phyloP scores from a whole-genome alignment of 345 rosid genomes.

The Dimocarpus longan region DNA sequence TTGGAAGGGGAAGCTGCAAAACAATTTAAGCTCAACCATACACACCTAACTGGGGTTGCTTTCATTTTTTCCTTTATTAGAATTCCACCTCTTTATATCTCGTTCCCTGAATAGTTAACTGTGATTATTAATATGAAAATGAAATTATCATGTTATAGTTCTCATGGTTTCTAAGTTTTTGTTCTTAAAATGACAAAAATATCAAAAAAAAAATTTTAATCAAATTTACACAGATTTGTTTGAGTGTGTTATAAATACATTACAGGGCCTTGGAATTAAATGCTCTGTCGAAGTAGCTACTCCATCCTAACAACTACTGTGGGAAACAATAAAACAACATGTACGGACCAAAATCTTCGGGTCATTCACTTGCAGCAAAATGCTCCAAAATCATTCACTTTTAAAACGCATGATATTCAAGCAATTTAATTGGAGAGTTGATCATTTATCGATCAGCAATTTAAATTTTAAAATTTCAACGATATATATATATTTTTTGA shows the following conservation, averaged over 20 bases:
- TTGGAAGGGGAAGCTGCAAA: conserved; percentile 12
- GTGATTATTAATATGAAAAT: neutral
- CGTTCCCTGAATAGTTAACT: neutral
- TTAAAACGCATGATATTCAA: neutral
- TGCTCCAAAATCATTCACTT: neutral
- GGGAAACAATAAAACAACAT: neutral
- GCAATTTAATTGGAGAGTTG: too few species aligned
- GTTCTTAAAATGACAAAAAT: too few species aligned
- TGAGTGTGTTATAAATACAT: neutral
- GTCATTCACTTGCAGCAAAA: neutral
- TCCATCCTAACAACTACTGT: neutral
- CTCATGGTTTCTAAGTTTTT: too few species aligned
- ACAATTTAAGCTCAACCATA: conserved; percentile 15
- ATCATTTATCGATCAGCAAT: too few species aligned
- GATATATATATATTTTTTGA: too few species aligned
- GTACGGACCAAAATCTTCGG: neutral
- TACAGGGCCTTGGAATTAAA: neutral
- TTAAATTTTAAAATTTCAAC: too few species aligned
- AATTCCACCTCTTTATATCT: neutral
- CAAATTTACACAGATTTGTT: conserved; percentile 5
- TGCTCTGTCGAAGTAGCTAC: neutral
- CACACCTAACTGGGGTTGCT: conserved; percentile 7
- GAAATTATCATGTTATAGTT: neutral
- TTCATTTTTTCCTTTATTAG: neutral
- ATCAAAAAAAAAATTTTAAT: neutral